Base-by-base conservation (phyloP, 345 rosid species). In the Eutrema heterophyllum region DNA sequence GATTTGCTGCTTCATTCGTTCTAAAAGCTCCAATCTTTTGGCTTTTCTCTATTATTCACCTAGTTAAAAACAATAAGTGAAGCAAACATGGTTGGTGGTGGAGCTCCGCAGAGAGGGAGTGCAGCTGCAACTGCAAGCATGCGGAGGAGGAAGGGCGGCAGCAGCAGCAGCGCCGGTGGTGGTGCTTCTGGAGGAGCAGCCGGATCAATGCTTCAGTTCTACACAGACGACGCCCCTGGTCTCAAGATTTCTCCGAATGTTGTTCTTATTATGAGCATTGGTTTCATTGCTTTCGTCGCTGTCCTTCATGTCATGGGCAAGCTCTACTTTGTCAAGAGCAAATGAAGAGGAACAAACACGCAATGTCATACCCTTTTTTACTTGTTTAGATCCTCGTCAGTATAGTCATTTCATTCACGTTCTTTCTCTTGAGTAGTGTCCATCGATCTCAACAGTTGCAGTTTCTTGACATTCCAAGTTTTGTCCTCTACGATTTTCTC, bases 231-330 rank as follows among this genome's bases (percentile, higher is more conserved):
- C 78, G 88, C 93, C 0, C 90, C 96, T 0, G 98, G 98, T 26
- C 89, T 90, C 39, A 91, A 91, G 84, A 89, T 91, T 70, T 88
- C 93, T 9, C 96, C 96, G 0, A 94, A 94, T 72, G 93, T 89
- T 9, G 96, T 94, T 11, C 93, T 87, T 68, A 82, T 88, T 3
- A 88, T 94, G 97, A 89, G 93, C 85, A 91, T 91, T 11, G 96
- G 98, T 44, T 91, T 94, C 87, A 91, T 94, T n/a, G 97, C 93
- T 14, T 93, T 93, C 59, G 97, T 93, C 33, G 86, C 93, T 30
- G 16, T 89, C 54, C 97, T 94, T 44, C 98, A 94, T 79, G 96
- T 89, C 40, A 83, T 82, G 75, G 97, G 96, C 5, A 91, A 88
- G 81, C 88, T 89, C 21, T 89, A 89, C 71, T 85, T 91, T 56